Percentiles rank a stretch among this genome's conserved stretches.
phyloP scores from a whole-genome alignment of 805 yeast genomes.

The Torulaspora franciscae region DNA sequence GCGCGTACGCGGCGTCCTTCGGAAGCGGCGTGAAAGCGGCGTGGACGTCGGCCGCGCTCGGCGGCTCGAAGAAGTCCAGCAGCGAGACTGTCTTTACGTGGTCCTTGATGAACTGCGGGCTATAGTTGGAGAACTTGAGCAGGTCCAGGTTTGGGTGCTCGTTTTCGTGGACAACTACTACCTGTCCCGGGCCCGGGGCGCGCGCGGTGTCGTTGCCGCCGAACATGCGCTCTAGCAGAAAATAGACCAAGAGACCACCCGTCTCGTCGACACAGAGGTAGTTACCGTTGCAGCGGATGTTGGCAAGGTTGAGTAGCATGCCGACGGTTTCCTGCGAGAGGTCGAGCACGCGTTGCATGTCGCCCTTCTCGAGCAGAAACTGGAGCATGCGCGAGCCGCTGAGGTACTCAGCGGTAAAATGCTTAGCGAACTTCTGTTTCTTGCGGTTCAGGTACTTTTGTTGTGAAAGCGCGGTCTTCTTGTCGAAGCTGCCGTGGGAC shows the following conservation, averaged over 20 bases:
- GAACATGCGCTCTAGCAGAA: constrained; percentile 85
- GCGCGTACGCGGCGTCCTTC: constrained; percentile 47
- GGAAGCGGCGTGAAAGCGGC: constrained; percentile 38
- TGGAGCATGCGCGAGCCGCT: constrained; percentile 67
- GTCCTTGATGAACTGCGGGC: constrained; percentile 46
- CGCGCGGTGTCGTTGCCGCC: constrained; percentile 31
- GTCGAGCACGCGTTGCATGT: constrained; percentile 61
- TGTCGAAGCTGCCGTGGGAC: constrained; percentile 80
- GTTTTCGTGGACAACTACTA: constrained; percentile 80
- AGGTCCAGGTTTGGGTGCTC: constrained; percentile 84
- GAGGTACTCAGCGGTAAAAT: constrained; percentile 76
- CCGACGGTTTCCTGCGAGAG: constrained; percentile 84
- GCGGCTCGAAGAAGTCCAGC: constrained; percentile 80
- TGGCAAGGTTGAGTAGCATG: constrained; percentile 67
- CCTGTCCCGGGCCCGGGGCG: constrained; percentile 55
- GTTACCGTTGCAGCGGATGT: constrained; percentile 83
- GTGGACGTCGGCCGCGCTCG: constrained; percentile 41
- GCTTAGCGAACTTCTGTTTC: constrained; percentile 82
- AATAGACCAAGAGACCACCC: constrained; percentile 83
- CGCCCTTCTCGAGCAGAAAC: constrained; percentile 73
- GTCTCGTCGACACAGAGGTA: constrained; percentile 89
- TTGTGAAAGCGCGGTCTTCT: constrained; percentile 84
- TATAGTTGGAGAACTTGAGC: constrained; percentile 59
- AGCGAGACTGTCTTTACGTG: constrained; percentile 69
- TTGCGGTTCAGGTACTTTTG: constrained; percentile 88